Conservation (phyloP, 2,329 filamentous ascomycete genomes). For the Cladophialophora yegresii region DNA sequence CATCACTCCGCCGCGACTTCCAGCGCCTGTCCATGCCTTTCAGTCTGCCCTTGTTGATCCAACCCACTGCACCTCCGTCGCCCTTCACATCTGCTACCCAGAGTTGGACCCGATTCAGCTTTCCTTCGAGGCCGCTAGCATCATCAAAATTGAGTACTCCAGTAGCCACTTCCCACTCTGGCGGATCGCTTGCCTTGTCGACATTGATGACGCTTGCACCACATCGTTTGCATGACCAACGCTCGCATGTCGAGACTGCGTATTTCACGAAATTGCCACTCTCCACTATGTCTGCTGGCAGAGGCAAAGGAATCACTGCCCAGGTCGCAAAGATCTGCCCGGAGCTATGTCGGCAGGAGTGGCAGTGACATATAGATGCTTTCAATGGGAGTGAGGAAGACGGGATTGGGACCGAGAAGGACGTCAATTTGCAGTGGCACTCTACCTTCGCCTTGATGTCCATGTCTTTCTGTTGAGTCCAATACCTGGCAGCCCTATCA, state of each 20-base stretch:
- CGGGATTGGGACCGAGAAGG: conserved; percentile 27
- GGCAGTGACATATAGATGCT: conserved; percentile 53
- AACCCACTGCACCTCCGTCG: conserved; percentile 31
- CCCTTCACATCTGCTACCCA: conserved; percentile 31
- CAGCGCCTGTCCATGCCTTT: conserved; percentile 26
- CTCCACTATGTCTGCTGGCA: conserved; percentile 13
- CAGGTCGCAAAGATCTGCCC: conserved; percentile 47
- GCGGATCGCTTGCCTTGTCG: conserved; percentile 12
- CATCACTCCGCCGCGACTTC: conserved; percentile 21
- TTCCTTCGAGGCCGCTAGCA: conserved; percentile 16
- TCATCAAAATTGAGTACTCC: conserved; percentile 23
- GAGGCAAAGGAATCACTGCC: conserved; percentile 25
- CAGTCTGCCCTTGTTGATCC: conserved; percentile 30
- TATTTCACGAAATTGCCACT: conserved; percentile 17
- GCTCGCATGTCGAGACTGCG: conserved; percentile 17
- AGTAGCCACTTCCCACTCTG: conserved; percentile 31
- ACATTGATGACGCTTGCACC: conserved; percentile 28
- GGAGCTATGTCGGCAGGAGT: conserved; percentile 52
- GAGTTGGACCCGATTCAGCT: conserved; percentile 29
- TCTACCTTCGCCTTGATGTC: conserved; percentile 8
- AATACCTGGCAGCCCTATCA: background rate
- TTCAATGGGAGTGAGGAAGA: conserved; percentile 38
- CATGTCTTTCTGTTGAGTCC: background rate
- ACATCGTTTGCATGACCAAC: conserved; percentile 29
- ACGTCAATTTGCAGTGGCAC: conserved; percentile 27